These are phyloP conservation scores for Rosa lucieae DNA, from an alignment of 306 rosid genomes.

Conservation along the genomic window DNA sequence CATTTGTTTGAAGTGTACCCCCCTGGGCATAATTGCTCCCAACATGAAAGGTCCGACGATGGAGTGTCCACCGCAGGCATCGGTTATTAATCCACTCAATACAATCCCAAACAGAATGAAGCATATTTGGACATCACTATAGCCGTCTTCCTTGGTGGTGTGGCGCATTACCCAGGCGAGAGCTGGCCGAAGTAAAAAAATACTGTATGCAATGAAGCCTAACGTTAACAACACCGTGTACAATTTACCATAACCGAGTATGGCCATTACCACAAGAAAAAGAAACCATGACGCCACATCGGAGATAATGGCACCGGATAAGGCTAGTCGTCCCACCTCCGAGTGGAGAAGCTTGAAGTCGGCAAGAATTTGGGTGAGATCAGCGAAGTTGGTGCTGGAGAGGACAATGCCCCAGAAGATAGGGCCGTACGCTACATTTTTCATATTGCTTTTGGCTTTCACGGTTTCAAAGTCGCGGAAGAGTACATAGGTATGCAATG, in stretches of 20 bases:
- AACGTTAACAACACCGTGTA: constrained; percentile 6
- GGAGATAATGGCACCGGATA: constrained; percentile 39
- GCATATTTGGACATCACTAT: constrained; percentile 24
- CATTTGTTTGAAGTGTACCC: constrained; percentile 28
- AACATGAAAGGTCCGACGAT: constrained; percentile 49
- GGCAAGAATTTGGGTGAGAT: constrained; percentile 39
- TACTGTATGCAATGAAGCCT: background rate
- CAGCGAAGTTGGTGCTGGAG: constrained; percentile 43
- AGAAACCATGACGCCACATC: constrained; percentile 42
- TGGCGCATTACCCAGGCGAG: constrained; percentile 22
- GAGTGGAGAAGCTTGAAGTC: constrained; percentile 43
- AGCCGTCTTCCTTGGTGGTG: constrained; percentile 19
- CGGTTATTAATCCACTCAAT: constrained; percentile 24
- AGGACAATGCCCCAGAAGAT: constrained; percentile 41
- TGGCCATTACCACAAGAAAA: constrained; percentile 21
- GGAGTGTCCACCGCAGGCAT: constrained; percentile 38
- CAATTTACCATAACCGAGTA: constrained; percentile 7
- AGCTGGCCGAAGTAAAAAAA: constrained; percentile 32
- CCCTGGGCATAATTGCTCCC: constrained; percentile 45
- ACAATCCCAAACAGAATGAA: constrained; percentile 31
- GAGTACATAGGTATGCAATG: constrained; percentile 21
- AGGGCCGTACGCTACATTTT: constrained; percentile 13
- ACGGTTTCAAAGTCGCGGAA: background rate
- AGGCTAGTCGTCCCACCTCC: constrained; percentile 37
- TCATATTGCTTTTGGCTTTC: no score